These are phyloP conservation scores for Claviceps fusiformis DNA, from an alignment of 2,329 filamentous ascomycete species.

Conservation along the genomic window DNA sequence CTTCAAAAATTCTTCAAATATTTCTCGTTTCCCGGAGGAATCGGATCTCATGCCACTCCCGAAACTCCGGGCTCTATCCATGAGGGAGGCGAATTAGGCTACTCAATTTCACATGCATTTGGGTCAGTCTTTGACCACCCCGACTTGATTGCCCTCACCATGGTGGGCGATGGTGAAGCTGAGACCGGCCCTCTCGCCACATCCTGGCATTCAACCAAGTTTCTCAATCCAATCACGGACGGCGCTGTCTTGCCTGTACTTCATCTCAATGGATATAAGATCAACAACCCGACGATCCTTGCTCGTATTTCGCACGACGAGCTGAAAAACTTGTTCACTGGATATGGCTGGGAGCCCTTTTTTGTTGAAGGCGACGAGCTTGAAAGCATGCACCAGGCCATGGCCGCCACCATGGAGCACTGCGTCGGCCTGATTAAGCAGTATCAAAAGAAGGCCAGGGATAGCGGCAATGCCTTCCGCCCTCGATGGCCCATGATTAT, in stretches of 20 bases:
- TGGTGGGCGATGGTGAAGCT: conserved; percentile 71
- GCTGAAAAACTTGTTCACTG: conserved; percentile 52
- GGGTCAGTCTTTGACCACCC: conserved; percentile 65
- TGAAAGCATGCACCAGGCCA: conserved; percentile 67
- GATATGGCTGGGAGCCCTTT: conserved; percentile 69
- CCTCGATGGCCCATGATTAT: conserved; percentile 70
- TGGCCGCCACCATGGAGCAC: conserved; percentile 63
- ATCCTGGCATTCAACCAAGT: conserved; percentile 72
- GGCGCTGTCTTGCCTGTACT: conserved; percentile 66
- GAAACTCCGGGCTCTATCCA: conserved; percentile 67
- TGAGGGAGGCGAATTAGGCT: conserved; percentile 72
- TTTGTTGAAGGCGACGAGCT: conserved; percentile 67
- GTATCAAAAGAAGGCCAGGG: conserved; percentile 58
- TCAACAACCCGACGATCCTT: conserved; percentile 65
- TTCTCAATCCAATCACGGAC: conserved; percentile 65
- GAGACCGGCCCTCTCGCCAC: conserved; percentile 69
- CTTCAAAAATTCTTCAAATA: conserved; percentile 69
- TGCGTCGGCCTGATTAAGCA: conserved; percentile 56
- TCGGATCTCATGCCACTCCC: conserved; percentile 65
- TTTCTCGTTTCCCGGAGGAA: conserved; percentile 70
- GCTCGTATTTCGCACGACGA: conserved; percentile 63
- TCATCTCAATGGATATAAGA: conserved; percentile 75
- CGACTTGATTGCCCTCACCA: conserved; percentile 58
- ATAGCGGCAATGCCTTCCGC: conserved; percentile 54
- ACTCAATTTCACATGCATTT: conserved; percentile 67